A percentile compares a stretch with the other conserved stretches of the same genome.
These are phyloP conservation scores for Pyronema omphalodes DNA, from an alignment of 495 filamentous ascomycete species.

Conservation along the genomic window DNA sequence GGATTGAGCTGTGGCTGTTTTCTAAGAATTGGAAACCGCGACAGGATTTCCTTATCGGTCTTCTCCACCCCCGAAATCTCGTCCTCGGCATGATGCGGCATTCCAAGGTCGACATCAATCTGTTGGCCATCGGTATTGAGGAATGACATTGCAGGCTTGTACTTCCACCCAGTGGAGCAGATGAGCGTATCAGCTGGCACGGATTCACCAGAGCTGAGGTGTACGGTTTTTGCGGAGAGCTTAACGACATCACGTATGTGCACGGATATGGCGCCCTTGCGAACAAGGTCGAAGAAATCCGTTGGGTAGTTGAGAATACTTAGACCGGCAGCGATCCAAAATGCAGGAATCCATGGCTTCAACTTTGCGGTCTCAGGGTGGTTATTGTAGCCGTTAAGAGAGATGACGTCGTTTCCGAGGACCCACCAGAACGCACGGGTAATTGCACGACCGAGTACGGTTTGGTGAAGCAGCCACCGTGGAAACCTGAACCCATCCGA, in stretches of 20 bases:
- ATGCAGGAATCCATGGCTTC: constrained; percentile 42
- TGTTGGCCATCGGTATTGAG: constrained; percentile 4
- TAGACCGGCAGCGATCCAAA: constrained; percentile 44
- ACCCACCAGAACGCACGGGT: constrained; percentile 50
- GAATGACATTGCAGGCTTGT: constrained; percentile 18
- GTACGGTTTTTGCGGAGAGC: constrained; percentile 32
- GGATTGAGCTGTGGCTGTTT: constrained; percentile 26
- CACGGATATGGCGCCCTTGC: constrained; percentile 38
- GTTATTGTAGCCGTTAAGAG: constrained; percentile 38
- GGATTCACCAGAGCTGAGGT: constrained; percentile 29
- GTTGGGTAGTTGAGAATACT: constrained; percentile 53
- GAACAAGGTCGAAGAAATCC: constrained; percentile 44
- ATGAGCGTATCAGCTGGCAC: constrained; percentile 48
- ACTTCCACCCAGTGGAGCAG: constrained; percentile 50
- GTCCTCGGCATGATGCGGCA: constrained; percentile 7
- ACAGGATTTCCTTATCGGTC: constrained; percentile 50
- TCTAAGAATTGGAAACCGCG: constrained; percentile 44
- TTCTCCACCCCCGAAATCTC: constrained; percentile 8
- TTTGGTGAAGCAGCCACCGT: constrained; percentile 44
- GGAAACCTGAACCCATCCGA: constrained; percentile 32
- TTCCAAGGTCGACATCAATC: not conserved
- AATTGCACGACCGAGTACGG: constrained; percentile 46
- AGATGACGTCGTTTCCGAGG: constrained; percentile 40
- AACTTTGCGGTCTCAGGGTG: constrained; percentile 47
- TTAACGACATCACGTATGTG: constrained; percentile 42